These are phyloP conservation scores for Inga oerstediana DNA, from an alignment of 306 rosid species.

Conservation along the genomic window DNA sequence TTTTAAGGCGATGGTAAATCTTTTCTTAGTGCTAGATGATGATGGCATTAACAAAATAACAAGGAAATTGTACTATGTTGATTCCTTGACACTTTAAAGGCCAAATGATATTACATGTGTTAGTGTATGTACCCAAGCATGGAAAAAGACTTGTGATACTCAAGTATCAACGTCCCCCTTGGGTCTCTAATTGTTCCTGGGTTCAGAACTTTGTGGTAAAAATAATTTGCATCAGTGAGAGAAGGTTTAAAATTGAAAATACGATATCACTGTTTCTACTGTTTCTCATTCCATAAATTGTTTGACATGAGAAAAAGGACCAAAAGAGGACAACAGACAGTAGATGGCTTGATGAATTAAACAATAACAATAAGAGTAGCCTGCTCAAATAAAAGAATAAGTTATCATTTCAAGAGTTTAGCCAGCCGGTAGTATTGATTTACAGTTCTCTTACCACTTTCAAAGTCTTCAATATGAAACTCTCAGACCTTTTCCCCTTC, in stretches of 20 bases:
- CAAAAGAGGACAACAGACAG: conserved; percentile 6
- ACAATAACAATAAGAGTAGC: not conserved
- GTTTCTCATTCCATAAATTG: not conserved
- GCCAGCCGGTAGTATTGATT: not conserved
- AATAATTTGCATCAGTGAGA: not conserved
- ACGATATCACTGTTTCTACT: not conserved
- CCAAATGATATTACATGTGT: not conserved
- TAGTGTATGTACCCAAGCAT: not conserved
- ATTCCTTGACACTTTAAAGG: not conserved
- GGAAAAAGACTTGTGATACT: not conserved
- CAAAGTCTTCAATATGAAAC: not conserved
- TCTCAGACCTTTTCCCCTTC: not conserved
- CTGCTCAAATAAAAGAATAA: not conserved
- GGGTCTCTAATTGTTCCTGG: not conserved
- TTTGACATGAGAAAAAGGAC: conserved; percentile 6
- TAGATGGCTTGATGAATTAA: not conserved
- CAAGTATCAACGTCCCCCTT: not conserved
- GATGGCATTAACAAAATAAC: conserved; percentile 12
- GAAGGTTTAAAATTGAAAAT: not conserved
- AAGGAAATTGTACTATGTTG: not conserved
- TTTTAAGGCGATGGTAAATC: conserved; percentile 12
- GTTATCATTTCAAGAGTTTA: not conserved
- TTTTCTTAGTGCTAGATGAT: conserved; percentile 28
- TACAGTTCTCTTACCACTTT: not conserved
- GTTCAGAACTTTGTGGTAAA: not conserved